Base-by-base conservation (phyloP, 1,139 yeast species). In the Pneumocystis carinii region DNA sequence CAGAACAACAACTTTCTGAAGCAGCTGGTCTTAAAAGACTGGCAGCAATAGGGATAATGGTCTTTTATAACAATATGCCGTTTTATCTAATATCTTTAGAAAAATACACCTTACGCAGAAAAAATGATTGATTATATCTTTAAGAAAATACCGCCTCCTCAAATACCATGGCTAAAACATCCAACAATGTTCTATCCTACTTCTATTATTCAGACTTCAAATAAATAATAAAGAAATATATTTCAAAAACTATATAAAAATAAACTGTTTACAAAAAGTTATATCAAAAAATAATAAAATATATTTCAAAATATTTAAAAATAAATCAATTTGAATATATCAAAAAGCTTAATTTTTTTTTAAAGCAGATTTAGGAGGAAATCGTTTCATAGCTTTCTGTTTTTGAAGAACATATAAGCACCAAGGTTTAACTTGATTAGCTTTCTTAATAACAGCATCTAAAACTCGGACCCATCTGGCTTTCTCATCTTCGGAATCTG, bases 401-500 rank as follows among this genome's bases (percentile, higher is more conserved):
- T 57, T 57, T 19, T 19, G 27, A 57, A 57, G 12, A 57, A 19
- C 41, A 57, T 57, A 19, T 27, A 37, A 19, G 24, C 59, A 63
- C 65, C 62, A 4, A 86, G 42, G 59, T 41, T 62, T 32, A 56
- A 39, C 17, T 56, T 61, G 19, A 61, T 59, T 29, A 55, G 58
- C 63, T 48, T 58, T 48, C 37, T 63, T 61, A 61, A 57, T 27
- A 41, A 42, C 55, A 63, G 56, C 37, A 63, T 55, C 19, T 63
- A 75, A 68, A 2, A 69, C 70, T 15, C 73, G 69, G 62, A 84
- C 76, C 90, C 90, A 85, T 64, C 73, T 73, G 38, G 70, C 71
- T 72, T 80, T 81, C 64, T 82, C 85, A 35, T 71, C 75, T 61
- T 74, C 75, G 65, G 80, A 79, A 60, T 84, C 84, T 12, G 89